These are phyloP conservation scores for Mycena crocata DNA, from an alignment of 768 basidiomycete genomes.

Conservation along the genomic window DNA sequence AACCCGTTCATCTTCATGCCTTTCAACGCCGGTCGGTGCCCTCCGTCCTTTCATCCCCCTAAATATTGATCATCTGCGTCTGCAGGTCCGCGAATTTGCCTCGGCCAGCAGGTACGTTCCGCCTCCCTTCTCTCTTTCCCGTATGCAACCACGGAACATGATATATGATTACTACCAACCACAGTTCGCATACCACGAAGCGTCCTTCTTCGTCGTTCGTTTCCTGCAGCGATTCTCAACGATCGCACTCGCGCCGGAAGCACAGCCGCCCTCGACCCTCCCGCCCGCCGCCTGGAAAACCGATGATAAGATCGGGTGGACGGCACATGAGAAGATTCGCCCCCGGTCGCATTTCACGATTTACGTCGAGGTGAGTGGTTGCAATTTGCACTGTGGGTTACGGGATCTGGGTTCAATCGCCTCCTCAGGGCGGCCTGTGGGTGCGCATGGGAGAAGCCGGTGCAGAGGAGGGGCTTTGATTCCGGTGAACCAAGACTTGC, in stretches of 20 bases:
- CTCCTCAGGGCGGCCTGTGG: conserved; percentile 50
- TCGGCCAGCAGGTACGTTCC: conserved; percentile 58
- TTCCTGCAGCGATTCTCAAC: conserved; percentile 66
- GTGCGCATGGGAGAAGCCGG: conserved; percentile 46
- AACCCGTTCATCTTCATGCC: conserved; percentile 58
- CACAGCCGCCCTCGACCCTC: conserved; percentile 53
- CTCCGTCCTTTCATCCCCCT: no score
- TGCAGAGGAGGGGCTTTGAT: no score
- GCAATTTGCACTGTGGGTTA: not conserved
- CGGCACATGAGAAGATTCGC: conserved; percentile 60
- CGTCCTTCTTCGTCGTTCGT: conserved; percentile 71
- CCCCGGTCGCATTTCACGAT: conserved; percentile 65
- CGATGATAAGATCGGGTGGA: conserved; percentile 43
- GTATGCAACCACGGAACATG: no score
- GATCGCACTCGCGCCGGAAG: conserved; percentile 57
- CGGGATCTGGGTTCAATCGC: not conserved
- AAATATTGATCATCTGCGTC: no score
- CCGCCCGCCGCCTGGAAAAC: conserved; percentile 60
- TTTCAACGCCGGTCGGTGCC: conserved; percentile 56
- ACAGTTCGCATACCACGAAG: conserved; percentile 75
- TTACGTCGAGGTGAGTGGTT: conserved; percentile 55
- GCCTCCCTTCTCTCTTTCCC: no score
- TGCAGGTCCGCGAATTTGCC: conserved; percentile 55
- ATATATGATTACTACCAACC: no score
- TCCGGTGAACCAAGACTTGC: no score